Evolutionary conservation across 2,329 filamentous ascomycete species (phyloP), one percentile per base, ranked within the genome.

Genomic region (Teratosphaeria pseudoeucalypti): DNA sequence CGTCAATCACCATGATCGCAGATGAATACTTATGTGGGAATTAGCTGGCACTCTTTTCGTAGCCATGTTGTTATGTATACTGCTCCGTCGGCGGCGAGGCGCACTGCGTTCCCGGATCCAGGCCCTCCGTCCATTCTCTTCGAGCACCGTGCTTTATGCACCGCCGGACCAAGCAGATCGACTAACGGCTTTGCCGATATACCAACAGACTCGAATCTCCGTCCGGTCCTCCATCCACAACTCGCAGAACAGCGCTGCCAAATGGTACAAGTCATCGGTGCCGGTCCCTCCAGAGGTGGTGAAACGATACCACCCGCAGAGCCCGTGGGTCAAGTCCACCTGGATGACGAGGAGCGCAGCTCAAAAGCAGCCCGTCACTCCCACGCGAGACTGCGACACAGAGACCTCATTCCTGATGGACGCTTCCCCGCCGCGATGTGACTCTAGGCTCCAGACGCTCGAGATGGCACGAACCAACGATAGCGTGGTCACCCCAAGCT

Each of bases 61-160:
- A 6, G 59, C 60, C 6, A 53, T 68, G 0, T 54, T 69, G 6
- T 54, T 65, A 7, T 70, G 64, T 52, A 61, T 62, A 11, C 23
- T 68, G 10, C 64, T 61, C 58, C 62, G 64, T 12, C 60, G 64
- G 52, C 62, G 64, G n/a, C 64, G 62, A 58, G 67, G 66, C 14
- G 65, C 66, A 3, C 64, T 62, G 1, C 62, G 62, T 52, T 63
- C 63, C 9, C 62, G 68, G n/a, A 66, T 70, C 39, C 57, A 66
- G 14, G 61, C 57, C 55, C 67, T 66, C 57, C 58, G 64, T 37
- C 54, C 27, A 12, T 63, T 49, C 32, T 16, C 57, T 11, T 60
- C 63, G 16, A 54, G 59, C 47, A 65, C 61, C 11, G 62, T 65
- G 34, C 54, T 64, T 9, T 52, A 66, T 19, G 60, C 57, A 23